Conservation (phyloP, 805 yeast genomes). For the Ogataea chonburiensis region DNA sequence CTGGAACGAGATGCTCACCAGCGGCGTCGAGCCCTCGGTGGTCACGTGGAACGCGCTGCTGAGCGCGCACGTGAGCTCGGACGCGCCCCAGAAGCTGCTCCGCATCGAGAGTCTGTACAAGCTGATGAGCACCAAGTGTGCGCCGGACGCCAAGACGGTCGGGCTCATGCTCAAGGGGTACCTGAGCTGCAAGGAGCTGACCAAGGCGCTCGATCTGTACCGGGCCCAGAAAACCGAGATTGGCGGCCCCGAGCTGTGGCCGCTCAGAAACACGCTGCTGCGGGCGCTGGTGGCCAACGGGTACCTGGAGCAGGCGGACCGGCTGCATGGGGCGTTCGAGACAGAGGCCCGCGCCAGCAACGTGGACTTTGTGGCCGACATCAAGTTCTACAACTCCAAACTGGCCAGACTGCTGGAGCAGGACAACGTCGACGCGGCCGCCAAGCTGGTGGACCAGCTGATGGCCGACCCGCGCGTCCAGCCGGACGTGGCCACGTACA, state of each 20-base stretch:
- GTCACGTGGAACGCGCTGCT: slow-evolving; percentile 60
- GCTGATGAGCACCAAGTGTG: slow-evolving; percentile 30
- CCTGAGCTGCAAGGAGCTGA: slow-evolving; percentile 39
- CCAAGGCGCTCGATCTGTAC: slow-evolving; percentile 42
- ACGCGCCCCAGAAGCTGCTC: slow-evolving; percentile 29
- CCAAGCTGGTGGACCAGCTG: slow-evolving; percentile 48
- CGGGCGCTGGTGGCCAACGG: slow-evolving; percentile 43
- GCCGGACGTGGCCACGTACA: slow-evolving; percentile 63
- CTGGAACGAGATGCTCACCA: slow-evolving; percentile 49
- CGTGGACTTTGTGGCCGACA: slow-evolving; percentile 40
- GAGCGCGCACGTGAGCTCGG: slow-evolving; percentile 30
- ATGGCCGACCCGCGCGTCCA: slow-evolving; percentile 34
- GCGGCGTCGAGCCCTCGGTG: slow-evolving; percentile 31
- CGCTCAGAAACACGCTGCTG: slow-evolving; percentile 45
- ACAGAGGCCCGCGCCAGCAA: slow-evolving; percentile 30
- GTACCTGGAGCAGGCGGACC: slow-evolving; percentile 41
- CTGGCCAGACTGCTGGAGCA: slow-evolving; percentile 41
- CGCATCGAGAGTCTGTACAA: slow-evolving; percentile 40
- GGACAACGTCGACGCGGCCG: slow-evolving; percentile 44
- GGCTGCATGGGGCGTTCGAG: slow-evolving; percentile 27
- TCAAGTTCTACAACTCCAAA: slow-evolving; percentile 52
- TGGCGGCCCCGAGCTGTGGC: slow-evolving; percentile 36
- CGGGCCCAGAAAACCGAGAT: slow-evolving; percentile 34
- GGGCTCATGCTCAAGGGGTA: slow-evolving; percentile 49
- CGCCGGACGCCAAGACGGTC: slow-evolving; percentile 49